Evolutionary conservation across 768 basidiomycete species (phyloP).

Genomic region (Psilocybe subaeruginosa): DNA sequence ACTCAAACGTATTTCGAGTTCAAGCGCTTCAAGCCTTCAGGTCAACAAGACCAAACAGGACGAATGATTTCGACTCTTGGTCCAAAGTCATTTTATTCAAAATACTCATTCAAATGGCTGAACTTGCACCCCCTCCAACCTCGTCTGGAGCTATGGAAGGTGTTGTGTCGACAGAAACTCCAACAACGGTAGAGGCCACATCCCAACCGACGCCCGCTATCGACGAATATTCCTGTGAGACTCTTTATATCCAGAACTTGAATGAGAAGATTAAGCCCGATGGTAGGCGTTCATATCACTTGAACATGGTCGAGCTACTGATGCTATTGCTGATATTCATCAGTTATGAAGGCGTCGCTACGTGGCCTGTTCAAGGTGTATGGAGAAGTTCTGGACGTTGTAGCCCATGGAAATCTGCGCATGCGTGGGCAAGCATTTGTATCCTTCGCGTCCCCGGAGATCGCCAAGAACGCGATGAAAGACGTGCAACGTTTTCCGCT

Average conservation of each 20-base stretch:
- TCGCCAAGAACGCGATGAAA: constrained; percentile 85
- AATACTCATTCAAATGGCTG: constrained; percentile 14
- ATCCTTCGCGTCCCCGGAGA: constrained; percentile 81
- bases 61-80: not conserved
- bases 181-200: constrained; percentile 8
- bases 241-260: constrained; percentile 93
- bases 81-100: constrained; percentile 1
- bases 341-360: constrained; percentile 89
- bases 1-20: not conserved
- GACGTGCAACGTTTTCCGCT: constrained; percentile 94
- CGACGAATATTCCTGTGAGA: constrained; percentile 62
- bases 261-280: constrained; percentile 92
- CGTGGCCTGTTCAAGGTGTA: constrained; percentile 91
- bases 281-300: constrained; percentile 40
- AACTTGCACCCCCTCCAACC: constrained; percentile 27
- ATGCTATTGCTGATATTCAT: constrained; percentile 6
- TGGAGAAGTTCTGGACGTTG: constrained; percentile 92
- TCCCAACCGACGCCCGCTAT: constrained; percentile 20
- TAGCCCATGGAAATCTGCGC: constrained; percentile 90
- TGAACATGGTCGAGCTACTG: not conserved
- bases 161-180: constrained; percentile 20
- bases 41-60: constrained; percentile 19
- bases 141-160: constrained; percentile 32
- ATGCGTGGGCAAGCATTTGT: constrained; percentile 99
- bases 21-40: not conserved